Base-by-base conservation (phyloP, 2,329 filamentous ascomycete species). In the Furcasterigmium sp. region DNA sequence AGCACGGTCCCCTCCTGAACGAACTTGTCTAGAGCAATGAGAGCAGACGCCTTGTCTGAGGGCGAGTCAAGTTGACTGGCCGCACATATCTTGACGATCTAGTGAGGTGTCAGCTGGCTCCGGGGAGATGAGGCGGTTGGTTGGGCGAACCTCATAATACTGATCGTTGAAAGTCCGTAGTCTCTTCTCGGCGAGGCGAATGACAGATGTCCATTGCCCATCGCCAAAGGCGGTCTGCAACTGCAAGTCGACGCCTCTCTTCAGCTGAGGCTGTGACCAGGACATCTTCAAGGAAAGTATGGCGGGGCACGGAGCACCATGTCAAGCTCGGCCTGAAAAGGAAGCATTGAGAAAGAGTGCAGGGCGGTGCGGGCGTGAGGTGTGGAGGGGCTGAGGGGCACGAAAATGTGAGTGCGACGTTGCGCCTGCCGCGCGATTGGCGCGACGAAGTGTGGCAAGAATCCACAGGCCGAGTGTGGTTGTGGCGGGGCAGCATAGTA, bases 221-320 rank as follows among this genome's bases (percentile, higher is more conserved):
- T 77, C 73, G 32, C 66, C 64, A 44, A 77, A 82, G 41, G 75
- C 75, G 13, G 69, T 66, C 60, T 78, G 72, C 9, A 82, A 65
- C 62, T 76, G 72, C 40, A 75, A 62, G 50, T 77, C 73, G 41
- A 76, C 70, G 47, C 67, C 72, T 53, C 67, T 70, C 51, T 68
- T 75, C 37, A 78, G 67, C 37, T 60, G 55, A 36, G 65, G 65
- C 39, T 54, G 47, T 21, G 48, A 49, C 46, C 46, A 50, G 44
- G 48, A 46, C 45, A 48, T 46, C 37, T 36, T 46, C 44, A 45
- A 46, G 41, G 37, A 45, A 44, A 40, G 52, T 43, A 56, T 42
- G 58, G 55, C 46, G 53, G 50, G 43, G 45, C 49, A 55, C 46
- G 53, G 50, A 42, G 45, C 49, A 47, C 29, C 38, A 40, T n/a